Percentiles rank a stretch among this genome's conserved stretches.
These are phyloP conservation scores for Phytopythium oedochilum DNA, from an alignment of 352 stramenopile genomes.

Conservation along the genomic window DNA sequence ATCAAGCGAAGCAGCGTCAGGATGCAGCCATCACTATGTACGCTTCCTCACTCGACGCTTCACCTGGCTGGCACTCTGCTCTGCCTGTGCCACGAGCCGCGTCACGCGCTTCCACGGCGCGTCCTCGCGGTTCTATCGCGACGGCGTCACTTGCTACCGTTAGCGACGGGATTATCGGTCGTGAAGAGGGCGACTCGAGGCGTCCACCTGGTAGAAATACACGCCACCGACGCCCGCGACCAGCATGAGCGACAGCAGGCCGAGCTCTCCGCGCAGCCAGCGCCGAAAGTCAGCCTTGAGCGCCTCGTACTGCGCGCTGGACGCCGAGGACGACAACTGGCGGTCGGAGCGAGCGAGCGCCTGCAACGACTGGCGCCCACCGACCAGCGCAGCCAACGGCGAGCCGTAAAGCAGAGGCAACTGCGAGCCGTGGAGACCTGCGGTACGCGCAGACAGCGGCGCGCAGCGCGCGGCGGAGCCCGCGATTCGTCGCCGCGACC, in stretches of 20 bases:
- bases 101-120: conserved; percentile 52
- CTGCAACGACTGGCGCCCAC: background rate
- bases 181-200: background rate
- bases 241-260: conserved; percentile 40
- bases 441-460: background rate
- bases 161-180: background rate
- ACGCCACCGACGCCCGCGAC: conserved; percentile 42
- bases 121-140: conserved; percentile 47
- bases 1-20: background rate
- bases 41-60: background rate
- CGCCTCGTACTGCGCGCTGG: conserved; percentile 25
- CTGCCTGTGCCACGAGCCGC: conserved; percentile 39
- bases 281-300: conserved; percentile 63
- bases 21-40: background rate
- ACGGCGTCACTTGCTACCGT: background rate
- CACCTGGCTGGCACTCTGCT: conserved; percentile 44
- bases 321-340: background rate
- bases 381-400: background rate
- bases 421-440: background rate
- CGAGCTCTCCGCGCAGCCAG: conserved; percentile 49
- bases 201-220: conserved; percentile 56
- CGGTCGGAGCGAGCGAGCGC: background rate
- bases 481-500: background rate
- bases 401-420: background rate
- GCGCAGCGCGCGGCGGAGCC: background rate